These are phyloP conservation scores for Colletotrichum sansevieriae DNA, from an alignment of 2,329 filamentous ascomycete genomes.

Conservation along the genomic window DNA sequence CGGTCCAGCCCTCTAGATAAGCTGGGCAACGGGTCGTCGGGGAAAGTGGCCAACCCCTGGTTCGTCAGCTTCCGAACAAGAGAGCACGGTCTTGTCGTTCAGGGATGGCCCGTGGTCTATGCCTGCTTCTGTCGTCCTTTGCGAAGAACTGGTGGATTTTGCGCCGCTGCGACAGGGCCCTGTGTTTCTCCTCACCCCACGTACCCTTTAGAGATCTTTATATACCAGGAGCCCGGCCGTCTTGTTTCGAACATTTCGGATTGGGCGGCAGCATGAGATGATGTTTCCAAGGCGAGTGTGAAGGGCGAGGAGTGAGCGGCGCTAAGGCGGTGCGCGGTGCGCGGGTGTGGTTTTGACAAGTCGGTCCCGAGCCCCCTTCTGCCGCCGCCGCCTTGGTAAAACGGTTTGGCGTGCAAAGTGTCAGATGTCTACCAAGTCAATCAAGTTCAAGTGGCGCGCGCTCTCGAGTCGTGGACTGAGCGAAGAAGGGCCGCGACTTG, in stretches of 20 bases:
- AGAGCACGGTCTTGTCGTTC: slow-evolving; percentile 37
- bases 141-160: slow-evolving; percentile 29
- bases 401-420: slow-evolving; percentile 8
- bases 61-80: not conserved
- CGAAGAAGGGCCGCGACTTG: not conserved
- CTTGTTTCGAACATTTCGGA: slow-evolving; percentile 34
- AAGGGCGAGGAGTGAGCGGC: slow-evolving; percentile 33
- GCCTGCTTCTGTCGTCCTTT: slow-evolving; percentile 26
- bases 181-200: not conserved
- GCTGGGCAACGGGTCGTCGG: not conserved
- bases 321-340: not conserved
- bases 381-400: slow-evolving; percentile 13
- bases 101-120: slow-evolving; percentile 25
- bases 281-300: slow-evolving; percentile 31
- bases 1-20: slow-evolving; percentile 35
- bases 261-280: slow-evolving; percentile 24
- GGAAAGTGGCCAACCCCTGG: slow-evolving; percentile 4
- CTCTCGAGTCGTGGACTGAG: slow-evolving; percentile 10
- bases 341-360: slow-evolving; percentile 19
- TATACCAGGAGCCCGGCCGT: slow-evolving; percentile 37
- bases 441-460: not conserved
- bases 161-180: not conserved
- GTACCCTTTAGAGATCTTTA: slow-evolving; percentile 31
- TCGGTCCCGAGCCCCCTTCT: slow-evolving; percentile 26
- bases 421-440: slow-evolving; percentile 7